phyloP scores from a whole-genome alignment of 371 early-diverging fungal genomes.

The Mortierella sp. region DNA sequence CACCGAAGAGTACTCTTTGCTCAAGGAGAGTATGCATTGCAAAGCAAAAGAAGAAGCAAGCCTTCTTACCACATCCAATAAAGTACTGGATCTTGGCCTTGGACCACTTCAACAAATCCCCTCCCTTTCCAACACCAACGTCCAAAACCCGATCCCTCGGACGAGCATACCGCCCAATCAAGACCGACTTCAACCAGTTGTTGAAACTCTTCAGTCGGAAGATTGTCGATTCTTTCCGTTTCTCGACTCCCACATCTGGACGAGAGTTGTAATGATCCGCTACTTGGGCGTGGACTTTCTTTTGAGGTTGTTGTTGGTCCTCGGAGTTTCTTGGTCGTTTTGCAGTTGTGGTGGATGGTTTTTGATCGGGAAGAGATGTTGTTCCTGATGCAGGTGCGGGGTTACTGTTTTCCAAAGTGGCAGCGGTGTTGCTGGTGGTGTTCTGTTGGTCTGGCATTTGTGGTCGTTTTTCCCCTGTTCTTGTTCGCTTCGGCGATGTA shows the following conservation, averaged over 20 bases:
- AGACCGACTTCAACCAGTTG: slow-evolving; percentile 96
- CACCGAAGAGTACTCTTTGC: too few species aligned
- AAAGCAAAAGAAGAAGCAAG: background rate
- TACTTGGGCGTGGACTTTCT: slow-evolving; percentile 63
- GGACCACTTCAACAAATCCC: slow-evolving; percentile 97
- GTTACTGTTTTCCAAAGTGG: background rate
- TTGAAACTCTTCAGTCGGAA: slow-evolving; percentile 92
- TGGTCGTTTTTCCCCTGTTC: background rate
- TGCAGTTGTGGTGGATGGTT: background rate
- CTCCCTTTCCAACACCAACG: slow-evolving; percentile 99
- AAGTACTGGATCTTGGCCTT: slow-evolving; percentile 79
- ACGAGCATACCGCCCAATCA: slow-evolving; percentile 81
- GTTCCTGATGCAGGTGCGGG: background rate
- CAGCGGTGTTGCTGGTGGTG: background rate
- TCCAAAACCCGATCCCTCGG: slow-evolving; percentile 82
- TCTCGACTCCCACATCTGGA: slow-evolving; percentile 81
- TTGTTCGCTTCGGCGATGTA: background rate
- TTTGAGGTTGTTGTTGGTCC: background rate
- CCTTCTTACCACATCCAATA: slow-evolving; percentile 77
- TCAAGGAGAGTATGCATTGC: too few species aligned
- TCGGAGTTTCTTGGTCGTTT: slow-evolving; percentile 31
- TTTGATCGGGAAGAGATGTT: background rate
- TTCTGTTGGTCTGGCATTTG: background rate
- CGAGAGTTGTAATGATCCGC: slow-evolving; percentile 96
- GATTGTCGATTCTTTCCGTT: slow-evolving; percentile 87